These are phyloP conservation scores for Spiraea crenata DNA, from an alignment of 331 rosid species.

Conservation along the genomic window DNA sequence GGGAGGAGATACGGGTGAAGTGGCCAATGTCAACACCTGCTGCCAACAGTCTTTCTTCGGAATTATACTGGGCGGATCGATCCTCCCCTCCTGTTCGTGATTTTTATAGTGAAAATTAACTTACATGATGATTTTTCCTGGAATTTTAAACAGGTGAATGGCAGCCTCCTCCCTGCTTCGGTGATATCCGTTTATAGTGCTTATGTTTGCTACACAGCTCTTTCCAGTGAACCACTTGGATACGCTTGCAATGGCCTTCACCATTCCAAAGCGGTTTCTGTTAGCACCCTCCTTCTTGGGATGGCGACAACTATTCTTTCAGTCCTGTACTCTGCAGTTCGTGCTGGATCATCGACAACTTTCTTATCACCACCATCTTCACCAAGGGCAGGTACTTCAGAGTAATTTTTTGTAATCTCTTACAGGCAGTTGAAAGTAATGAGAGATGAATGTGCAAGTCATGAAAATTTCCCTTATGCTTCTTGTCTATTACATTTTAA, in stretches of 20 bases:
- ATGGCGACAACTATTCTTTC: constrained; percentile 85
- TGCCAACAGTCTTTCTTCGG: too few relatives aligned
- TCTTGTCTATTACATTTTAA: constrained; percentile 6
- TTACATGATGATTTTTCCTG: constrained; percentile 13
- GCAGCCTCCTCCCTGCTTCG: constrained; percentile 95
- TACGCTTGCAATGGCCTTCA: constrained; percentile 88
- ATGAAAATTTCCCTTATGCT: neutral
- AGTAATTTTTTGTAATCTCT: neutral
- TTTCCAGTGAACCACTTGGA: constrained; percentile 79
- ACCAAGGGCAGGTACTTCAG: constrained; percentile 61
- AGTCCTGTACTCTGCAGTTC: constrained; percentile 88
- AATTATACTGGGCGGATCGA: too few relatives aligned
- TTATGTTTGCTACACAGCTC: constrained; percentile 88
- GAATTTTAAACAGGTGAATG: constrained; percentile 70
- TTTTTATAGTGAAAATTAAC: neutral
- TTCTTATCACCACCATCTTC: constrained; percentile 91
- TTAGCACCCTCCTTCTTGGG: constrained; percentile 80
- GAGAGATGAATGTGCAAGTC: neutral
- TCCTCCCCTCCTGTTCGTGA: neutral
- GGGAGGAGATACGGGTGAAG: too few relatives aligned
- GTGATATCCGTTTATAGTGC: constrained; percentile 91
- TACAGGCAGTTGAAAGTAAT: neutral
- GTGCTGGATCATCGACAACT: constrained; percentile 92
- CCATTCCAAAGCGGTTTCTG: constrained; percentile 64
- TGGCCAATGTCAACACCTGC: too few relatives aligned